phyloP scores from a whole-genome alignment of 805 yeast genomes.

The Yarrowia deformans region DNA sequence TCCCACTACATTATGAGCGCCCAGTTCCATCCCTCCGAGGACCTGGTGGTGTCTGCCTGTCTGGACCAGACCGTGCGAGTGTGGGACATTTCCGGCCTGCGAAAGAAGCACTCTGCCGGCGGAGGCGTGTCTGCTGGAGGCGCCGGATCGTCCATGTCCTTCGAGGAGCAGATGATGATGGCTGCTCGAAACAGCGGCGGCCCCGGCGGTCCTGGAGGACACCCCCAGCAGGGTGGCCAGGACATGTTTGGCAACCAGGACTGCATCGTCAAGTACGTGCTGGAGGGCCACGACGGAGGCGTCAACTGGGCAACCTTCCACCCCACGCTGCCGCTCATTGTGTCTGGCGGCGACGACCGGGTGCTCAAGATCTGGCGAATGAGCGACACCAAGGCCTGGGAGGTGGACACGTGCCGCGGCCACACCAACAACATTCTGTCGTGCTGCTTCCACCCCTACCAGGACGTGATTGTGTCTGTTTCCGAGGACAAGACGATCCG shows the following conservation, averaged over 20 bases:
- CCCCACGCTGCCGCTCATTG: conserved; percentile 92
- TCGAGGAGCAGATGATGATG: conserved; percentile 55
- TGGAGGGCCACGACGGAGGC: conserved; percentile 98
- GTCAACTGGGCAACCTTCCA: conserved; percentile 99
- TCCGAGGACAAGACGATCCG: conserved; percentile 96
- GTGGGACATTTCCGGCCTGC: conserved; percentile 96
- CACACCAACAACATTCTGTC: conserved; percentile 93
- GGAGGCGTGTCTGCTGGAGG: conserved; percentile 25
- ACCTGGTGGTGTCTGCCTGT: conserved; percentile 92
- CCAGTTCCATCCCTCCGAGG: conserved; percentile 95
- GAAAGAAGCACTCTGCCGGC: conserved; percentile 89
- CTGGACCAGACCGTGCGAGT: conserved; percentile 98
- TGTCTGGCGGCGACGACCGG: conserved; percentile 95
- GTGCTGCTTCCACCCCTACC: conserved; percentile 90
- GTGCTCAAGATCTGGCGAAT: conserved; percentile 96
- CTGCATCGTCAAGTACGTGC: conserved; percentile 91
- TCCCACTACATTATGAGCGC: conserved; percentile 99
- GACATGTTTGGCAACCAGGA: conserved; percentile 95
- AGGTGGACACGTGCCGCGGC: conserved; percentile 97
- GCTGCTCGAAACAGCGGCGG: conserved; percentile 56
- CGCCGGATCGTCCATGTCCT: conserved; percentile 45
- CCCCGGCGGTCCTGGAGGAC: conserved; percentile 38
- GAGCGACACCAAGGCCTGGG: conserved; percentile 99
- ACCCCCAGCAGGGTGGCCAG: conserved; percentile 58
- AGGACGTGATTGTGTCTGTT: conserved; percentile 89